Base-by-base conservation (phyloP, 2,329 filamentous ascomycete genomes). In the Cytospora piceae region DNA sequence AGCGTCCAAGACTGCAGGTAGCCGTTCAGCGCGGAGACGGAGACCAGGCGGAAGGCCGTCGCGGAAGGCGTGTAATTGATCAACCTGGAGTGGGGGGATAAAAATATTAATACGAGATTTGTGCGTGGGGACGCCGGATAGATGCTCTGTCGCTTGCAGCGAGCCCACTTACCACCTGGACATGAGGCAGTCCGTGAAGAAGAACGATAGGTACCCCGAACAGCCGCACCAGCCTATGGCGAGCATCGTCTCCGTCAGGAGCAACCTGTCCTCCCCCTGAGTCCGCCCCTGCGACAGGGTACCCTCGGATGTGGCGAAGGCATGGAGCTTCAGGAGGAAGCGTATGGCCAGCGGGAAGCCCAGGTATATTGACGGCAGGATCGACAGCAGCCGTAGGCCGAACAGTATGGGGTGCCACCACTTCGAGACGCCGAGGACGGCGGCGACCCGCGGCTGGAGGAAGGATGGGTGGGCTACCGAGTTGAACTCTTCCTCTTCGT, bases 151-250 rank as follows among this genome's bases (percentile, higher is more conserved):
- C 1, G 31, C 22, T n/a, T 54, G 37, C 34, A 39, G 51, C 49
- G 12, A 37, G 22, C 39, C 24, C 53, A 77, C 82, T 54, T 74
- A 91, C 90, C 91, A 94, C 78, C 91, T 83, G 68, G 90, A 93
- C 90, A 94, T 93, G 72, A 94, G 85, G 77, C 90, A 92, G 78
- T 94, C 91, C 65, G 90, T 91, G 75, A 94, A 94, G 80, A 92
- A 91, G 77, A 92, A 94, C 59, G 90, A 90, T 67, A 93, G 83
- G 76, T 93, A 92, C 62, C 89, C 91, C 24, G 90, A 91, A 66
- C 90, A 88, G 73, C 86, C 87, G 79, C 90, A 93, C 89, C 90
- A 92, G 76, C 92, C 86, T 68, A 91, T 87, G 59, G 90, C 90
- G 75, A 93, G 79, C 59, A 86, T 83, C 53, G 89, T 88, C 80